Base-by-base conservation (phyloP, 352 stramenopile species). In the Phytophthora crassamura region DNA sequence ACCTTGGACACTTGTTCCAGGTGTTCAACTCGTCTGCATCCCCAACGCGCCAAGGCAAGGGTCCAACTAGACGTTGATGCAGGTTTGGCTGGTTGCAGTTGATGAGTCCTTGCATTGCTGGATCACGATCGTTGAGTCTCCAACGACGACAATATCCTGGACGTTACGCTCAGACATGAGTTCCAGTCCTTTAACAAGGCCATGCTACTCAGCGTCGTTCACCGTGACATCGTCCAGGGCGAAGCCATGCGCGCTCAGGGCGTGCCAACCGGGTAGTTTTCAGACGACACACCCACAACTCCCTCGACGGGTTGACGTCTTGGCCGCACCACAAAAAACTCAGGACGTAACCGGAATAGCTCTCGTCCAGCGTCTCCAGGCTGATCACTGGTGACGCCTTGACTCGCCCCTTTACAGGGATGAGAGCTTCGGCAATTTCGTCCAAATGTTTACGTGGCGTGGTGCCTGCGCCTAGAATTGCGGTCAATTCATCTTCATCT, bases 271-370 rank as follows among this genome's bases (percentile, higher is more conserved):
- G 14, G 54, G 42, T 0, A 54, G 20, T 10, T 62, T 0, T 43
- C 55, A 63, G 7, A 49, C 14, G 4, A 63, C 12, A 42, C 55
- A 63, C 10, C 55, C 55, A n/a, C 46, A 53, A 32, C 47, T 65
- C 2, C 57, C 47, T 8, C 28, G 16, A 6, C 47, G 38, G 0
- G 45, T 56, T 3, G 53, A 64, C 1, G 25, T 42, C 25, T 64
- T 56, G 10, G 55, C 43, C 2, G 55, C 45, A 20, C 45, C 43
- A 12, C 55, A n/a, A 42, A n/a, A 64, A 56, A 20, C 34, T 64
- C 16, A 64, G 53, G 32, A 61, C 52, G 9, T 15, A 15, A 4
- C 41, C 53, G 7, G 36, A 2, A n/a, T 38, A 61, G 14, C 45
- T 41, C 4, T 39, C 6, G n/a, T 39, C 55, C 1, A 58, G 14